phyloP scores from a whole-genome alignment of 352 stramenopile genomes.

The Pythium monospermum region DNA sequence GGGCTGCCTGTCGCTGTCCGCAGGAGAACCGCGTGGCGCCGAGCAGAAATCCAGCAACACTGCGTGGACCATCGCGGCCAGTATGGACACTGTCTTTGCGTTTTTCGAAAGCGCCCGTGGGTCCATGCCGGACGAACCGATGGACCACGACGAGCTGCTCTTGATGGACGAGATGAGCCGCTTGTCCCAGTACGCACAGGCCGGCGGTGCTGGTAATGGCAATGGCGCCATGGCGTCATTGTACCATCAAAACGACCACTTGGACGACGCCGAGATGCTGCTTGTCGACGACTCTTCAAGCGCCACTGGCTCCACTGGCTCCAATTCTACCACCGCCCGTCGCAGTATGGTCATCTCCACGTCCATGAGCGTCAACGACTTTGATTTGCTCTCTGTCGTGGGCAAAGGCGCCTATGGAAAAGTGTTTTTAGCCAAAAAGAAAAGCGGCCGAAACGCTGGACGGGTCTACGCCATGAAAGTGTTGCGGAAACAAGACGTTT shows the following conservation, averaged over 20 bases:
- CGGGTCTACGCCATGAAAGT: slow-evolving; percentile 90
- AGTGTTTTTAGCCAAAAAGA: slow-evolving; percentile 83
- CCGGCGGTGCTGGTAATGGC: slow-evolving; percentile 44
- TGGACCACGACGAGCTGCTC: slow-evolving; percentile 55
- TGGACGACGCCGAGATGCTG: slow-evolving; percentile 72
- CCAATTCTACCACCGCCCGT: slow-evolving; percentile 39
- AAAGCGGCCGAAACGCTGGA: slow-evolving; percentile 55
- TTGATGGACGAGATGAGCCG: slow-evolving; percentile 79
- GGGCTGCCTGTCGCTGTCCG: slow-evolving; percentile 70
- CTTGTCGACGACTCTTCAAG: slow-evolving; percentile 28
- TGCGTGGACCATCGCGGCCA: slow-evolving; percentile 76
- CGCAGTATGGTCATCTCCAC: slow-evolving; percentile 82
- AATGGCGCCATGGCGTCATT: slow-evolving; percentile 39
- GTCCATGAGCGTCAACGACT: slow-evolving; percentile 83
- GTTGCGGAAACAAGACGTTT: slow-evolving; percentile 79
- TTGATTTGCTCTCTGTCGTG: slow-evolving; percentile 80
- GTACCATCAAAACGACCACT: slow-evolving; percentile 48
- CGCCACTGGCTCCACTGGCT: slow-evolving; percentile 11
- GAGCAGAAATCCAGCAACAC: slow-evolving; percentile 79
- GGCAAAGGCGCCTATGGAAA: slow-evolving; percentile 87
- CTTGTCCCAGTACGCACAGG: slow-evolving; percentile 67
- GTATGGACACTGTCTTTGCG: slow-evolving; percentile 81
- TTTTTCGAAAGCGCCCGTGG: slow-evolving; percentile 80
- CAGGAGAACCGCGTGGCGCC: slow-evolving; percentile 50
- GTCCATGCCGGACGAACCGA: slow-evolving; percentile 70